These are phyloP conservation scores for Tremella mesenterica DNA, from an alignment of 768 basidiomycete genomes.

Conservation along the genomic window DNA sequence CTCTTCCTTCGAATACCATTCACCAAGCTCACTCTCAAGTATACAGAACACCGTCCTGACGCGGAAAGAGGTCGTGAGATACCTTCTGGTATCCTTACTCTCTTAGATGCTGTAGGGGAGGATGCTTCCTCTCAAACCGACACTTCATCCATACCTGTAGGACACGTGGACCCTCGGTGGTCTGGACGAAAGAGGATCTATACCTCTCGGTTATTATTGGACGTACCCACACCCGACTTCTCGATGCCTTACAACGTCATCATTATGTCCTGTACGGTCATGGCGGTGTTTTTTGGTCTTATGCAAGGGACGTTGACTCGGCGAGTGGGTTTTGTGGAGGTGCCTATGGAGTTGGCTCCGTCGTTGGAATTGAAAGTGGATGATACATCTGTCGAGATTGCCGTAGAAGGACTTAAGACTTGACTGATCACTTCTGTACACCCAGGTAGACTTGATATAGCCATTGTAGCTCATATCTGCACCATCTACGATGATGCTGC, in stretches of 20 bases:
- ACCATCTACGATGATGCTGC: too few species aligned
- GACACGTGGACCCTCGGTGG: not conserved
- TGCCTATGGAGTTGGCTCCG: too few species aligned
- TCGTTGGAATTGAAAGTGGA: too few species aligned
- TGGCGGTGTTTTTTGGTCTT: constrained; percentile 88
- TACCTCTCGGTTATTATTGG: constrained; percentile 70
- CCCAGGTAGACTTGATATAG: too few species aligned
- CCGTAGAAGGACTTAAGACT: too few species aligned
- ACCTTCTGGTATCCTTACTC: constrained; percentile 60
- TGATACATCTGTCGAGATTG: too few species aligned
- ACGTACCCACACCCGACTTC: constrained; percentile 97
- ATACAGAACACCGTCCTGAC: constrained; percentile 93
- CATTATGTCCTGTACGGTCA: constrained; percentile 76
- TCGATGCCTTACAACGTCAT: constrained; percentile 99
- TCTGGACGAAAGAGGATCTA: constrained; percentile 53
- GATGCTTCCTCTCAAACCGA: not conserved
- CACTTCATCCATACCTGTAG: not conserved
- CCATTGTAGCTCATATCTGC: too few species aligned
- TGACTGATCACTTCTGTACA: too few species aligned
- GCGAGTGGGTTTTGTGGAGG: constrained; percentile 57
- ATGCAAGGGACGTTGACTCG: constrained; percentile 80
- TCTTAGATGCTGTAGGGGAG: constrained; percentile 43
- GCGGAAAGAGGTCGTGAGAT: constrained; percentile 92
- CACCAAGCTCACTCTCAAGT: constrained; percentile 74
- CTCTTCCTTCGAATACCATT: constrained; percentile 64